These are phyloP conservation scores for Marasmius tenuissimus DNA, from an alignment of 1,284 basidiomycete genomes.

Conservation along the genomic window DNA sequence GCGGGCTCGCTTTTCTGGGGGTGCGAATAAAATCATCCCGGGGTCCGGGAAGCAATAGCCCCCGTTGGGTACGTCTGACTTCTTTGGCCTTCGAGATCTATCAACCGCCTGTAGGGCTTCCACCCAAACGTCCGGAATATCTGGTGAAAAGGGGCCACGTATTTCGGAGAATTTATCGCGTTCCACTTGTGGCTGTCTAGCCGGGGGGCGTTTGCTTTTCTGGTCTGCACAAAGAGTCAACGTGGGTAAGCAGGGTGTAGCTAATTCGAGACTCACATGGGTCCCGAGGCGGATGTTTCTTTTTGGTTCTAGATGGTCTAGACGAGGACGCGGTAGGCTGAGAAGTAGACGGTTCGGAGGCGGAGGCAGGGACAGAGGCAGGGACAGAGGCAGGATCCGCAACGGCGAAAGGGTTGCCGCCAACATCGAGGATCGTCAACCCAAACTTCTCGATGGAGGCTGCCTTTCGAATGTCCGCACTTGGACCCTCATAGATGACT, in stretches of 20 bases:
- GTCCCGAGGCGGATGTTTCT: neutral
- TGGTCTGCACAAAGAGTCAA: neutral
- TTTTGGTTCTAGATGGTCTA: neutral
- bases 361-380: too few species aligned
- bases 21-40: too few species aligned
- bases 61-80: too few species aligned
- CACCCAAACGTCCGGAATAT: too few species aligned
- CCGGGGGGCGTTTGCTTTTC: neutral
- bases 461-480: neutral
- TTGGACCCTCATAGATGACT: neutral
- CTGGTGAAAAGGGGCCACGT: too few species aligned
- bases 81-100: too few species aligned
- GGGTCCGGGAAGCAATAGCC: too few species aligned
- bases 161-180: too few species aligned
- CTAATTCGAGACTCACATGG: neutral
- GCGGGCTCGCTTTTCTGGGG: neutral
- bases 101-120: too few species aligned
- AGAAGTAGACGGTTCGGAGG: too few species aligned
- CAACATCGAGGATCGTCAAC: neutral
- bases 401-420: neutral
- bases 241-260: neutral
- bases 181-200: neutral
- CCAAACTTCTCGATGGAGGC: neutral
- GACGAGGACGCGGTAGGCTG: neutral
- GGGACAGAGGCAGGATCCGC: neutral